phyloP scores from a whole-genome alignment of 345 rosid species.

The Draba incana region DNA sequence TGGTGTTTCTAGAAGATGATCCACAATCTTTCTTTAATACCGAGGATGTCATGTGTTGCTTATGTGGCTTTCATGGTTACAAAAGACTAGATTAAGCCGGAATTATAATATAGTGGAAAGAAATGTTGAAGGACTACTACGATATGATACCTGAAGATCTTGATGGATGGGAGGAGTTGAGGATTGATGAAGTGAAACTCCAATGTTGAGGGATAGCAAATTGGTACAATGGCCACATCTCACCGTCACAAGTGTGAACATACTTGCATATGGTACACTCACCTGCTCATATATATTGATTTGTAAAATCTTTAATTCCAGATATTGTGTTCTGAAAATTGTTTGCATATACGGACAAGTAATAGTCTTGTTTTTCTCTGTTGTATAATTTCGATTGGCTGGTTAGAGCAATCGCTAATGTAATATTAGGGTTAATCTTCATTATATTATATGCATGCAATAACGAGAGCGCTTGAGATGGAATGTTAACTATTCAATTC shows the following conservation, averaged over 20 bases:
- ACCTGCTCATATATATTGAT: slow-evolving; percentile 55
- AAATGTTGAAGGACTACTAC: neutral
- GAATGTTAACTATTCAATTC: neutral
- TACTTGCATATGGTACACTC: slow-evolving; percentile 75
- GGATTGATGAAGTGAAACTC: slow-evolving; percentile 56
- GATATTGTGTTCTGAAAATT: neutral
- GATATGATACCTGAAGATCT: slow-evolving; percentile 52
- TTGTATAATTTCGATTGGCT: neutral
- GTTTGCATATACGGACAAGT: neutral
- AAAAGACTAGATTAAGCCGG: slow-evolving; percentile 17
- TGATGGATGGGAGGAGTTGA: slow-evolving; percentile 57
- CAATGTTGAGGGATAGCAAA: slow-evolving; percentile 84
- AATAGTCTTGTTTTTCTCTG: neutral
- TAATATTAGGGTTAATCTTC: neutral
- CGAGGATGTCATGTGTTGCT: slow-evolving; percentile 48
- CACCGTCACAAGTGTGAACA: slow-evolving; percentile 79
- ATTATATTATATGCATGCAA: slow-evolving; percentile 18
- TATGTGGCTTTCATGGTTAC: slow-evolving; percentile 52
- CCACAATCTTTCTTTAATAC: slow-evolving; percentile 58
- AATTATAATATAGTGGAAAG: neutral
- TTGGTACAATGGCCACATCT: slow-evolving; percentile 96
- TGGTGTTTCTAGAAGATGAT: slow-evolving; percentile 61
- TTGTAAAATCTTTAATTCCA: slow-evolving; percentile 1
- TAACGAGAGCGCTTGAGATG: slow-evolving; percentile 9
- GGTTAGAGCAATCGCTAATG: slow-evolving; percentile 1